These are phyloP conservation scores for Fusarium chaquense DNA, from an alignment of 2,329 filamentous ascomycete species.

Conservation along the genomic window DNA sequence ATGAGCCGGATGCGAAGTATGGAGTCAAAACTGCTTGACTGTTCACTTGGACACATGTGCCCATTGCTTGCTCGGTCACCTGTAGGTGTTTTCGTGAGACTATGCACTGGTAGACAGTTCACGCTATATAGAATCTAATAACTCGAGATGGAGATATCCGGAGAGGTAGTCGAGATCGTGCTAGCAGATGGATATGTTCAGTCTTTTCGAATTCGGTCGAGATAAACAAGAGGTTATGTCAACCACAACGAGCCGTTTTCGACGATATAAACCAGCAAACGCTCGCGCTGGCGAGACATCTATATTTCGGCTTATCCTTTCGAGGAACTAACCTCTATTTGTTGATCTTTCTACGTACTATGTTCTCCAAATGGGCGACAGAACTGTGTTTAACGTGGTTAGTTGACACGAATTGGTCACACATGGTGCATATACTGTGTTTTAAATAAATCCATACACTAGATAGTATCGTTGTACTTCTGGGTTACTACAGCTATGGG, in stretches of 20 bases:
- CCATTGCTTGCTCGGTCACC: background rate
- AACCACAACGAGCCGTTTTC: background rate
- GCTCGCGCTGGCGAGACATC: background rate
- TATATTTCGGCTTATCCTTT: background rate
- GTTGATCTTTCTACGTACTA: background rate
- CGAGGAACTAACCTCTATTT: background rate
- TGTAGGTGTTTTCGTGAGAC: background rate
- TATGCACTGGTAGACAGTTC: background rate
- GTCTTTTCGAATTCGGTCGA: background rate
- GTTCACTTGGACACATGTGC: background rate
- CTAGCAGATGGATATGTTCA: background rate
- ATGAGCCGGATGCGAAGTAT: background rate
- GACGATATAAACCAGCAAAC: background rate
- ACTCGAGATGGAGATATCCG: background rate
- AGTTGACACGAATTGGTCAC: background rate
- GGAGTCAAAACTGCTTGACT: too few relatives aligned
- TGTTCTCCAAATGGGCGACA: background rate
- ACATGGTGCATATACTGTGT: background rate
- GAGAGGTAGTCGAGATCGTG: background rate
- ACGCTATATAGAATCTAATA: background rate
- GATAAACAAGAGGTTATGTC: background rate
- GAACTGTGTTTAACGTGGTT: background rate
- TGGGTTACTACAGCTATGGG: too few relatives aligned
- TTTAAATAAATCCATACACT: background rate
- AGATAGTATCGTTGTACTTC: too few relatives aligned